These are phyloP conservation scores for Rubia balearica DNA, from an alignment of 305 asterid species.

Conservation along the genomic window DNA sequence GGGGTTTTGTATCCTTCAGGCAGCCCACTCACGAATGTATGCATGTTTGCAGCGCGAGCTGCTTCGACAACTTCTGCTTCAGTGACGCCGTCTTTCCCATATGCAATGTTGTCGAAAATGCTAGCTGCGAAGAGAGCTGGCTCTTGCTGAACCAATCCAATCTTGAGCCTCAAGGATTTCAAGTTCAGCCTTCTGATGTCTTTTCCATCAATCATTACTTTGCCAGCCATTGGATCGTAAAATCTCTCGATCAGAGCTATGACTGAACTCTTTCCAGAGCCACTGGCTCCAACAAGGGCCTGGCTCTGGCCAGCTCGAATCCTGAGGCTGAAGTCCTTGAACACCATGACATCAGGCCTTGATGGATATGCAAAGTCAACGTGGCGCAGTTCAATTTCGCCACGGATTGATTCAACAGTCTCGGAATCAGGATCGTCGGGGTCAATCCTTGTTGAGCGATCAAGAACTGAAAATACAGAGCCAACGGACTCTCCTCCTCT, in stretches of 20 bases:
- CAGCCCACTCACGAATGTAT: conserved; percentile 70
- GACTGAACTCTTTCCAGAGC: conserved; percentile 90
- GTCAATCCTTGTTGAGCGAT: conserved; percentile 68
- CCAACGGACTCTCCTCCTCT: conserved; percentile 96
- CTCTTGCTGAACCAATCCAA: conserved; percentile 91
- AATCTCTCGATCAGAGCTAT: conserved; percentile 78
- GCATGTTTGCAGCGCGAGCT: conserved; percentile 79
- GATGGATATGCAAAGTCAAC: conserved; percentile 94
- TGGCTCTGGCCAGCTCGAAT: conserved; percentile 97
- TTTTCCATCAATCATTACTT: conserved; percentile 92
- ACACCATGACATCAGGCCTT: conserved; percentile 73
- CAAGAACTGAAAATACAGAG: conserved; percentile 79
- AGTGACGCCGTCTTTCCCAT: conserved; percentile 79
- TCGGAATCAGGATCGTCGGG: conserved; percentile 84
- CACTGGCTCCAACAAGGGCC: conserved; percentile 94
- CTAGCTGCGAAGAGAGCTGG: conserved; percentile 88
- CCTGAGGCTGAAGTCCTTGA: conserved; percentile 72
- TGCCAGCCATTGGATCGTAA: conserved; percentile 76
- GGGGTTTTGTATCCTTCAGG: conserved; percentile 89
- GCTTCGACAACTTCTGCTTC: conserved; percentile 86
- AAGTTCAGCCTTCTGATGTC: conserved; percentile 75
- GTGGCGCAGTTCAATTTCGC: conserved; percentile 88
- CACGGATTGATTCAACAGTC: conserved; percentile 60
- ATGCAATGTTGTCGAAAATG: conserved; percentile 83
- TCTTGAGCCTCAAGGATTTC: conserved; percentile 66